Conservation (phyloP, 768 basidiomycete species). For the Leccinum rimulosum region DNA sequence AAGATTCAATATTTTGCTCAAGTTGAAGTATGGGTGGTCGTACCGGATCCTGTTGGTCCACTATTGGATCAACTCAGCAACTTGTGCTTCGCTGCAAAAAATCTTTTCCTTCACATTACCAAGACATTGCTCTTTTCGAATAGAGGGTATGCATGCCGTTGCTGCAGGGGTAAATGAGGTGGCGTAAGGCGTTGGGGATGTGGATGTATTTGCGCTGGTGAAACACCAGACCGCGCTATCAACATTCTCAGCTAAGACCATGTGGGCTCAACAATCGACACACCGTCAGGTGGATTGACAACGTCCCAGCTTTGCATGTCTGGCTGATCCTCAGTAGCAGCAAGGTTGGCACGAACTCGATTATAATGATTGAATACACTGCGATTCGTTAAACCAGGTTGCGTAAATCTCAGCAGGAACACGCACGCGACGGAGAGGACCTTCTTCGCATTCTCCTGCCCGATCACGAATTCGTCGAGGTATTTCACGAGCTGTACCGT, state of each 20-base stretch:
- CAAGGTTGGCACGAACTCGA: slow-evolving; percentile 72
- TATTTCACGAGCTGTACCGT: slow-evolving; percentile 69
- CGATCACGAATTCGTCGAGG: slow-evolving; percentile 86
- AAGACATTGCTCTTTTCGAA: slow-evolving; percentile 98
- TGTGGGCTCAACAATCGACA: slow-evolving; percentile 9
- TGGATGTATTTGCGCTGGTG: slow-evolving; percentile 62
- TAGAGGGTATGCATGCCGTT: slow-evolving; percentile 47
- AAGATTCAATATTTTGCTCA: slow-evolving; percentile 2
- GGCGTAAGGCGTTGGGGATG: slow-evolving; percentile 42
- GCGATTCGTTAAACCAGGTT: slow-evolving; percentile 4
- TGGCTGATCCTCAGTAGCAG: slow-evolving; percentile 42
- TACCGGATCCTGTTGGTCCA: slow-evolving; percentile 85
- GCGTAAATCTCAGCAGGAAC: not conserved
- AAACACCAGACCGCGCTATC: slow-evolving; percentile 41
- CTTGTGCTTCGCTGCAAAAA: not conserved
- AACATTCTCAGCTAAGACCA: not conserved
- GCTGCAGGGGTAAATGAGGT: slow-evolving; percentile 35
- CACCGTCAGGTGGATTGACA: slow-evolving; percentile 28
- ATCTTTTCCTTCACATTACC: slow-evolving; percentile 61
- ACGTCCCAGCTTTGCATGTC: slow-evolving; percentile 29
- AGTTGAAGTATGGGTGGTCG: slow-evolving; percentile 14
- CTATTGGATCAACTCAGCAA: slow-evolving; percentile 34
- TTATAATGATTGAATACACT: slow-evolving; percentile 97
- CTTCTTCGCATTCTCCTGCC: slow-evolving; percentile 92
- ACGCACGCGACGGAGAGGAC: slow-evolving; percentile 91